phyloP scores from a whole-genome alignment of 768 basidiomycete species.

The Calocybe cyanea region DNA sequence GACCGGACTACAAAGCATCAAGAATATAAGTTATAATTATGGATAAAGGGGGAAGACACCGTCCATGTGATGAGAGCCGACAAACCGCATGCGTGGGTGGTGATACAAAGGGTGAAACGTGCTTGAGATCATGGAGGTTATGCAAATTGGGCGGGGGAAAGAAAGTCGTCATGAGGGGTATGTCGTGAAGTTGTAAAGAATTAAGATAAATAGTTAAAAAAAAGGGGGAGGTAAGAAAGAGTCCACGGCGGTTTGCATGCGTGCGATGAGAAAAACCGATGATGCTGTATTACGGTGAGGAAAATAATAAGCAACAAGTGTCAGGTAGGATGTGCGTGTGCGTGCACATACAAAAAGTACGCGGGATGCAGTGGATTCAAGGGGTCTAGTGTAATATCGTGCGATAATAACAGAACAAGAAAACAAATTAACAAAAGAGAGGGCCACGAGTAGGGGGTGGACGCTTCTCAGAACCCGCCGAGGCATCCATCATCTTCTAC shows the following conservation, averaged over 20 bases:
- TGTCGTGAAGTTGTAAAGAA: neutral
- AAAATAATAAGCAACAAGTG: slow-evolving; percentile 4
- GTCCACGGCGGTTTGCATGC: neutral
- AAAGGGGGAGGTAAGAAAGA: neutral
- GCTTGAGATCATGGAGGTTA: slow-evolving; percentile 1
- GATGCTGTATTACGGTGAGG: slow-evolving; percentile 5
- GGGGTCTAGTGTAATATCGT: too few species aligned
- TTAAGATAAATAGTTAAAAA: slow-evolving; percentile 1
- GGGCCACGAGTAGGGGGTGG: neutral
- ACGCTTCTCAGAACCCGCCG: slow-evolving; percentile 36
- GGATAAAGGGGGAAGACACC: neutral
- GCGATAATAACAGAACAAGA: too few species aligned
- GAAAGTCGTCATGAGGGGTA: too few species aligned
- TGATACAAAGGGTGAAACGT: slow-evolving; percentile 6
- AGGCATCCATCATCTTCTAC: slow-evolving; percentile 37
- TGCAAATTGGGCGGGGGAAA: neutral
- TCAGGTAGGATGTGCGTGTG: neutral
- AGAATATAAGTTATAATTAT: slow-evolving; percentile 4
- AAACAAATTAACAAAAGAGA: too few species aligned
- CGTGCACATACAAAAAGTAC: neutral
- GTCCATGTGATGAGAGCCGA: neutral
- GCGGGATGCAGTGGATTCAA: neutral
- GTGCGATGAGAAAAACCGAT: neutral
- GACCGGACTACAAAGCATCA: neutral
- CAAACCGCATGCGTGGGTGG: slow-evolving; percentile 1